Conservation (phyloP, 768 basidiomycete genomes). For the Leucocoprinus leucothites region DNA sequence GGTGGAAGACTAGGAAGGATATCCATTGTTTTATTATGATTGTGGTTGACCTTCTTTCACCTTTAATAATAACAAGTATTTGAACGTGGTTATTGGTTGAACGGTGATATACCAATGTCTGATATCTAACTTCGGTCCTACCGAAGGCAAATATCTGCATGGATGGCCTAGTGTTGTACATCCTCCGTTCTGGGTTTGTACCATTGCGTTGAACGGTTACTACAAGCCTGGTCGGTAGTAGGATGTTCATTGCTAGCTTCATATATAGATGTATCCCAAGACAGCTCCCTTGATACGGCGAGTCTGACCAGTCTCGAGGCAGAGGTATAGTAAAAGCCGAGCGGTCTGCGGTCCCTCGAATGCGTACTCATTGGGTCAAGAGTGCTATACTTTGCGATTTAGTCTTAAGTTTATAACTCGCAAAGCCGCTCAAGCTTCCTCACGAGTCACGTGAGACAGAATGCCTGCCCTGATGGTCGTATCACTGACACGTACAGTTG, state of each 20-base stretch:
- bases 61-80: neutral
- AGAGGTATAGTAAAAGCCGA: neutral
- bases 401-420: neutral
- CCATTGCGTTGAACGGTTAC: constrained; percentile 11
- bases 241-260: neutral
- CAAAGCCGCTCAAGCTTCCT: neutral
- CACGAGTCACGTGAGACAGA: constrained; percentile 1
- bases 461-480: constrained; percentile 11
- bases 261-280: neutral
- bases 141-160: constrained; percentile 4
- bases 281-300: neutral
- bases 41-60: neutral
- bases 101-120: neutral
- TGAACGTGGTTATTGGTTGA: neutral
- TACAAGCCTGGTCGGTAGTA: neutral
- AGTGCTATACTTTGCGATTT: neutral
- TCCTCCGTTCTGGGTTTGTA: constrained; percentile 12
- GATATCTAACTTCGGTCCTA: neutral
- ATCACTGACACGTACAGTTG: constrained; percentile 12
- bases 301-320: neutral
- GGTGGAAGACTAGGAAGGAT: constrained; percentile 1
- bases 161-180: constrained; percentile 10
- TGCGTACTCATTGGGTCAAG: constrained; percentile 9
- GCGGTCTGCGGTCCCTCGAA: constrained; percentile 2
- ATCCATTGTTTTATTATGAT: neutral